Conservation (phyloP, 805 yeast species). For the Kuraishia hungarica region DNA sequence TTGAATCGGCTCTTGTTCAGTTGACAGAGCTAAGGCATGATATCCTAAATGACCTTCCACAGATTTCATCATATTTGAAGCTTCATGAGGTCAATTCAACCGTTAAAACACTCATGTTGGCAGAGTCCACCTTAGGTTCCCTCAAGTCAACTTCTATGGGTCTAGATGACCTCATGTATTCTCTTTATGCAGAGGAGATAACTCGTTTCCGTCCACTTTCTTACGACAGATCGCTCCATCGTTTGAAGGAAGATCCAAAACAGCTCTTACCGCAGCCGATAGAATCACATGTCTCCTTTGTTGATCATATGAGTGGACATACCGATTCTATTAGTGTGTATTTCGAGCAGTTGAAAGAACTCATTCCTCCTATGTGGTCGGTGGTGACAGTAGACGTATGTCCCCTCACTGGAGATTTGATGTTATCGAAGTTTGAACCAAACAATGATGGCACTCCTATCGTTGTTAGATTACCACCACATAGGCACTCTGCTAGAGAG, state of each 20-base stretch:
- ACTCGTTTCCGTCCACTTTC: conserved; percentile 16
- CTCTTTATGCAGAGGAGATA: conserved; percentile 16
- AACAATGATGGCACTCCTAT: conserved; percentile 29
- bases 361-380: conserved; percentile 44
- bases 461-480: conserved; percentile 48
- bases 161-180: conserved; percentile 11
- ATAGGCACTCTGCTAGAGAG: conserved; percentile 36
- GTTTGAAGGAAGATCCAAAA: conserved; percentile 9
- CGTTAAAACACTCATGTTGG: neutral
- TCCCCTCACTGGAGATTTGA: conserved; percentile 45
- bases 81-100: neutral
- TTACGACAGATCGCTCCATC: conserved; percentile 16
- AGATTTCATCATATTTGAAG: neutral
- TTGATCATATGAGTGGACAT: conserved; percentile 5
- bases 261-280: conserved; percentile 10
- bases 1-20: neutral
- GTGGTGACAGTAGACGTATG: conserved; percentile 57
- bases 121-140: neutral
- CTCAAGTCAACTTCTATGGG: conserved; percentile 3
- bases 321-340: neutral
- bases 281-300: neutral
- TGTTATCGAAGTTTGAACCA: conserved; percentile 37
- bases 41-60: too few relatives aligned
- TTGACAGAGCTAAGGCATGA: neutral
- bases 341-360: neutral